These are phyloP conservation scores for Calendula officinalis DNA, from an alignment of 129 eudicot genomes.

Conservation along the genomic window DNA sequence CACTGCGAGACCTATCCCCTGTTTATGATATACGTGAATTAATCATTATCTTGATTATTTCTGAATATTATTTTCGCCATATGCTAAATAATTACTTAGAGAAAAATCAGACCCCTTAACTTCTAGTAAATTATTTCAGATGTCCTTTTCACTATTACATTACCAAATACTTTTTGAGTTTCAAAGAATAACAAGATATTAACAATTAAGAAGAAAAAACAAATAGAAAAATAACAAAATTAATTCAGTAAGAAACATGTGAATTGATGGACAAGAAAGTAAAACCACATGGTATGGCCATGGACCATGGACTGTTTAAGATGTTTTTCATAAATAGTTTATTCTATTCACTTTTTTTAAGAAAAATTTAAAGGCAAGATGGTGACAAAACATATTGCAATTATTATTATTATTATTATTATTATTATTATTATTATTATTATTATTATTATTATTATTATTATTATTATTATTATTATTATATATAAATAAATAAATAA, in stretches of 20 bases:
- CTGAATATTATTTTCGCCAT: too few species aligned
- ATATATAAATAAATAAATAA: background rate
- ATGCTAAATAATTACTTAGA: too few species aligned
- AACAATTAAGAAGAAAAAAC: background rate
- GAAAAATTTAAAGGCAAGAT: background rate
- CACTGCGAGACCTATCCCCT: too few species aligned
- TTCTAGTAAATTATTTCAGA: too few species aligned
- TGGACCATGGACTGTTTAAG: constrained; percentile 20
- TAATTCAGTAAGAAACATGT: constrained; percentile 11
- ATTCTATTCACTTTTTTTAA: background rate
- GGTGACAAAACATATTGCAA: constrained; percentile 25
- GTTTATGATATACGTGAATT: too few species aligned
- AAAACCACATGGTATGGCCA: constrained; percentile 20
- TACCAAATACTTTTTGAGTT: background rate
- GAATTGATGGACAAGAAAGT: constrained; percentile 13
- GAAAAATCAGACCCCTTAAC: too few species aligned
- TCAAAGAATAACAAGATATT: background rate
- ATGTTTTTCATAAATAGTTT: background rate
- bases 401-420: constrained; percentile 1
- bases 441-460: background rate
- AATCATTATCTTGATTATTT: too few species aligned
- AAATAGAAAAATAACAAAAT: background rate
- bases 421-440: background rate
- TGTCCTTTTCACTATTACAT: too few species aligned
- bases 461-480: background rate